Evolutionary conservation across 495 filamentous ascomycete genomes (phyloP).

Genomic region (Aspergillus sclerotioniger): DNA sequence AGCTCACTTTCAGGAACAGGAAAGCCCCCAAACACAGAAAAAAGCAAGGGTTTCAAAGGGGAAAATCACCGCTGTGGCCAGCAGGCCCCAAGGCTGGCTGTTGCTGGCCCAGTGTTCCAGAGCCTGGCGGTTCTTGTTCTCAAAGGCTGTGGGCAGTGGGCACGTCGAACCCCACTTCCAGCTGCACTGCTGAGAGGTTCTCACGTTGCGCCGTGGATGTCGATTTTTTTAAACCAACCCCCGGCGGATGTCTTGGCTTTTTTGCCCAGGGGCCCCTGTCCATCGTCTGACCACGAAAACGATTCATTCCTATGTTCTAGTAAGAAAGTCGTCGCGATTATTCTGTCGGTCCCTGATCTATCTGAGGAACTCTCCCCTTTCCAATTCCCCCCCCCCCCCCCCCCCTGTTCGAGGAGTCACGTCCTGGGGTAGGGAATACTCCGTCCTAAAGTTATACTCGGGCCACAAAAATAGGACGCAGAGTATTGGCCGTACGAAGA

Average conservation of each 20-base stretch:
- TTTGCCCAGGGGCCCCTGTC: not conserved
- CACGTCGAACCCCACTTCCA: slow-evolving; percentile 1
- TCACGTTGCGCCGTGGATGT: slow-evolving; percentile 3
- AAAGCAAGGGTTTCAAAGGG: slow-evolving; percentile 5
- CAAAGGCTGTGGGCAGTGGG: not conserved
- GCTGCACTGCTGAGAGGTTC: slow-evolving; percentile 3
- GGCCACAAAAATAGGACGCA: too few species aligned
- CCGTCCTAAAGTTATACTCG: too few species aligned
- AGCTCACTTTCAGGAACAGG: slow-evolving; percentile 31
- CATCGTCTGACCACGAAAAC: not conserved
- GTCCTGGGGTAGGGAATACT: too few species aligned
- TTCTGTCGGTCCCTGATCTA: too few species aligned
- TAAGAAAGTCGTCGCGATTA: too few species aligned
- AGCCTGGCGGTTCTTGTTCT: not conserved
- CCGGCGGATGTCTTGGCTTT: slow-evolving; percentile 6
- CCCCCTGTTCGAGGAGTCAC: too few species aligned
- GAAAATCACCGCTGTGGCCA: not conserved
- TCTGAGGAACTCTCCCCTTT: too few species aligned
- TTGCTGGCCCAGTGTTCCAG: slow-evolving; percentile 4
- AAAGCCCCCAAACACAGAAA: slow-evolving; percentile 25
- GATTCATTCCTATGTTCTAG: too few species aligned
- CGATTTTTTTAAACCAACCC: not conserved
- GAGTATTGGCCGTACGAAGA: not conserved
- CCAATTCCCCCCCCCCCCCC: too few species aligned
- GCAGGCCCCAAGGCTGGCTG: not conserved